A percentile compares a stretch with the other conserved stretches of the same genome.
These are phyloP conservation scores for Spiraea crenata DNA, from an alignment of 331 rosid species.

Conservation along the genomic window DNA sequence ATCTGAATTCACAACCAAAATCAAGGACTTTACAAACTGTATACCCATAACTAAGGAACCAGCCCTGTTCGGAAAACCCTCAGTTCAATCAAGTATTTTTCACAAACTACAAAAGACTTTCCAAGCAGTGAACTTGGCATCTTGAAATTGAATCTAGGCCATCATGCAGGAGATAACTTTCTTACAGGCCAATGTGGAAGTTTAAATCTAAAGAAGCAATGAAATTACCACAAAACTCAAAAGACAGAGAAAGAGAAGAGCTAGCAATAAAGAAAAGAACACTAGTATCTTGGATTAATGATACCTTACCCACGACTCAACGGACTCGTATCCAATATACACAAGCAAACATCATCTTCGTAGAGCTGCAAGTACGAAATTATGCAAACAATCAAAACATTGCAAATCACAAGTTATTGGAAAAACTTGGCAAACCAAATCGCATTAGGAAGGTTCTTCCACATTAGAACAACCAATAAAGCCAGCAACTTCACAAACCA, in stretches of 20 bases:
- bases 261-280: too few relatives aligned
- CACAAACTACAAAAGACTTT: not conserved
- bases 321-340: conserved; percentile 84
- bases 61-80: not conserved
- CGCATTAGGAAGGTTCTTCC: too few relatives aligned
- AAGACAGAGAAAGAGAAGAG: not conserved
- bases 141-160: too few relatives aligned
- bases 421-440: too few relatives aligned
- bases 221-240: not conserved
- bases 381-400: conserved; percentile 3
- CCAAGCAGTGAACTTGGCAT: conserved; percentile 12
- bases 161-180: too few relatives aligned
- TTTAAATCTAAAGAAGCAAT: too few relatives aligned
- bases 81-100: too few relatives aligned
- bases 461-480: too few relatives aligned
- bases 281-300: conserved; percentile 40
- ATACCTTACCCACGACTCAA: conserved; percentile 97
- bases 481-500: too few relatives aligned
- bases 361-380: conserved; percentile 60
- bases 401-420: too few relatives aligned
- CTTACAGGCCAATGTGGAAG: not conserved
- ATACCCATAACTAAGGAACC: not conserved
- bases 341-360: conserved; percentile 85
- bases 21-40: not conserved
- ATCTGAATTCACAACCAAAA: too few relatives aligned